Conservation (phyloP, 1,139 yeast genomes). For the Casaregolazyma suthepensis region DNA sequence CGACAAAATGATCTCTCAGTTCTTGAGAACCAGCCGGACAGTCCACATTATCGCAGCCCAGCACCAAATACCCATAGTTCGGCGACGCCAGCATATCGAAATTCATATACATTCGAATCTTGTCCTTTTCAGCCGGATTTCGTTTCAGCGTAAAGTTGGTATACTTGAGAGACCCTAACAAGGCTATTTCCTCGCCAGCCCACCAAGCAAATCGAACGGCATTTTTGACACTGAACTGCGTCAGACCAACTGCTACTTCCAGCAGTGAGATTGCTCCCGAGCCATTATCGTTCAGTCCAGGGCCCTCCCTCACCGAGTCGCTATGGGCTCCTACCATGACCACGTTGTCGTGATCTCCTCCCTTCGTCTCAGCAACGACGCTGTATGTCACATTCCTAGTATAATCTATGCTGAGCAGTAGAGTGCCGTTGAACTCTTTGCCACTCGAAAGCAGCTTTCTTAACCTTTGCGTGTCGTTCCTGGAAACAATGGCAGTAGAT, state of each 20-base stretch:
- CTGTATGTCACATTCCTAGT: conserved; percentile 62
- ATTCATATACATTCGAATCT: conserved; percentile 86
- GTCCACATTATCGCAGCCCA: conserved; percentile 55
- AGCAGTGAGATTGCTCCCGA: conserved; percentile 81
- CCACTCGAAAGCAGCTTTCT: conserved; percentile 17
- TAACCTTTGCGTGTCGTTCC: conserved; percentile 43
- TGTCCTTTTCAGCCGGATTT: conserved; percentile 62
- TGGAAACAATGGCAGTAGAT: conserved; percentile 62
- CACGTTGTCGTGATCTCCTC: conserved; percentile 80
- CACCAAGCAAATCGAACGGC: conserved; percentile 96
- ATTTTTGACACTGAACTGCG: conserved; percentile 64
- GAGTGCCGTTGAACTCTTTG: conserved; percentile 32
- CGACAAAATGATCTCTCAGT: conserved; percentile 52
- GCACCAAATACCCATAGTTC: conserved; percentile 82
- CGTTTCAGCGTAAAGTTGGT: conserved; percentile 45
- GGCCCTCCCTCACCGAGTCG: conserved; percentile 86
- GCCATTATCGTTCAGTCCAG: conserved; percentile 94
- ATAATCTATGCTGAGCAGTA: conserved; percentile 60
- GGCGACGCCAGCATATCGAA: conserved; percentile 99
- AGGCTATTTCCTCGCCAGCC: conserved; percentile 97
- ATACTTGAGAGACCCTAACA: conserved; percentile 76
- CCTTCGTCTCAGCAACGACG: conserved; percentile 74
- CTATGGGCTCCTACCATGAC: conserved; percentile 91
- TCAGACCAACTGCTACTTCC: conserved; percentile 74
- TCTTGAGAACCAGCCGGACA: conserved; percentile 86